Base-by-base conservation (phyloP, 345 rosid genomes). In the Populus simonii region DNA sequence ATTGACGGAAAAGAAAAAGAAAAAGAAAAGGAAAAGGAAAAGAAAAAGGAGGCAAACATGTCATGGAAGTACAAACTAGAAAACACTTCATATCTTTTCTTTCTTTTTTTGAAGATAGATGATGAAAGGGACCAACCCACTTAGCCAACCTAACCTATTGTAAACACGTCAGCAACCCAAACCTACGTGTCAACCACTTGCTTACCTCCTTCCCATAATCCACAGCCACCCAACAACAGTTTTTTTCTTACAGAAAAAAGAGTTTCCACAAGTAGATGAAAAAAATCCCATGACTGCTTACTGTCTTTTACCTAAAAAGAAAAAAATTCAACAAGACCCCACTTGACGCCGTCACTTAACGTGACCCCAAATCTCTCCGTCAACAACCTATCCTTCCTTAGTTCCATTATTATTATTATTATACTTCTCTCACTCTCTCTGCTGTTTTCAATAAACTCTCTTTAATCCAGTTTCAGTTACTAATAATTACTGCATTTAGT, bases 281-380 rank as follows among this genome's bases (percentile, higher is more conserved):
- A 59, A 9, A 41, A 41, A n/a, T 10, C 5, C 63, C 6, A 10
- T 1, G 1, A 10, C 65, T n/a, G 65, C 65, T 59, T 23, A 23
- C 29, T n/a, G 65, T 59, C 29, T 1, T 23, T 23, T 10, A 59
- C 65, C 65, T 59, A 57, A 10, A 33, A 33, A 33, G 8, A 22
- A 0, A 55, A 55, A 59, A 23, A n/a, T n/a, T 59, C 6, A 59
- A 55, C n/a, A 51, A 17, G 22, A 51, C 61, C 61, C 61, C 15
- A 13, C 7, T 51, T 78, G 55, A 79, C 77, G 49, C 73, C 73
- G 73, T 73, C 81, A 55, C 29, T 3, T 68, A 39, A 73, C 77
- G 35, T 7, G 8, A 1, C 39, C 25, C 39, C 68, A 11, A 10
- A 36, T 20, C 22, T 23, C 47, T 1, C 73, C 67, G 55, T 72